Percentiles rank a stretch among this genome's conserved stretches.
Evolutionary conservation across 1,139 yeast species (phyloP).

Genomic region (Candida sp.): DNA sequence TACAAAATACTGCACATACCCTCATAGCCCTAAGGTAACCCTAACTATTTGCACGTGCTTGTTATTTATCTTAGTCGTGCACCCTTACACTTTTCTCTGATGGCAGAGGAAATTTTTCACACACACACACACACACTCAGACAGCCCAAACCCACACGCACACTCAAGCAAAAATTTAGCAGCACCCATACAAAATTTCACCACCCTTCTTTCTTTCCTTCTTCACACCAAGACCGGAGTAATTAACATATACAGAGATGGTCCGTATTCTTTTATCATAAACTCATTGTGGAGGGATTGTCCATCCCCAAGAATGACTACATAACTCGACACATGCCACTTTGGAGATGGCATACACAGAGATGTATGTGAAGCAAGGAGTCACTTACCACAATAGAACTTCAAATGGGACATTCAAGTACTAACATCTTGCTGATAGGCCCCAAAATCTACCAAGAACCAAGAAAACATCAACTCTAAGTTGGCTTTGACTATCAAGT

Average conservation of each 20-base stretch:
- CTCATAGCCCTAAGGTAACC: neutral
- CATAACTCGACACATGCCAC: neutral
- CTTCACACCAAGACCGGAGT: conserved; percentile 81
- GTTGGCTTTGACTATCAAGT: conserved; percentile 97
- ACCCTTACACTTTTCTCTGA: neutral
- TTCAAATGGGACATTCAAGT: neutral
- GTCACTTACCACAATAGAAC: too few relatives aligned
- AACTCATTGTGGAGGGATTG: neutral
- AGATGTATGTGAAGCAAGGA: conserved; percentile 6
- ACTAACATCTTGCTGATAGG: conserved; percentile 46
- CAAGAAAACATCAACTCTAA: conserved; percentile 98
- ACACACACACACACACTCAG: neutral
- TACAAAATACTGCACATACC: conserved; percentile 5
- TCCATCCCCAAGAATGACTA: neutral
- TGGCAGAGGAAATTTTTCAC: neutral
- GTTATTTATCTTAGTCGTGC: neutral
- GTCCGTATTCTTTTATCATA: conserved; percentile 61
- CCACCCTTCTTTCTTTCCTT: conserved; percentile 9
- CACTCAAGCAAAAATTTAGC: neutral
- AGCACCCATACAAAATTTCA: neutral
- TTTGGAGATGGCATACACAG: neutral
- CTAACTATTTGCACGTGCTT: conserved; percentile 4
- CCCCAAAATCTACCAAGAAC: conserved; percentile 85
- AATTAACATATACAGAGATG: conserved; percentile 81
- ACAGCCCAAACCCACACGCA: neutral